Evolutionary conservation across 2,329 filamentous ascomycete species (phyloP).

Genomic region (Diplodia seriata): DNA sequence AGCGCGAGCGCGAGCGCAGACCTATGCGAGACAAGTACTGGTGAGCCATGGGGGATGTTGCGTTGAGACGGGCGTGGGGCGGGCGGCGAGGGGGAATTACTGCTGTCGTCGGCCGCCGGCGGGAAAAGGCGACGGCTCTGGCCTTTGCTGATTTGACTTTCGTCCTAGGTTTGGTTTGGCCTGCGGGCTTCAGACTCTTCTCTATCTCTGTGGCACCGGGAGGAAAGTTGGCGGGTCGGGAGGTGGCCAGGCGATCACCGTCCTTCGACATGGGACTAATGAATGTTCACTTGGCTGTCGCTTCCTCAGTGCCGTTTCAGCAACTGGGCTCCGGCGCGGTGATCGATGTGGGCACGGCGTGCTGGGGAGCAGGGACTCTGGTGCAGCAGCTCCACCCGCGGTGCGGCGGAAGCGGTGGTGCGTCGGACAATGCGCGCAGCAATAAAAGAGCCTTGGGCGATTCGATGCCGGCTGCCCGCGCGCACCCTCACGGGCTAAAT

Average conservation of each 20-base stretch:
- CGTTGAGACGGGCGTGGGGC: slow-evolving; percentile 16
- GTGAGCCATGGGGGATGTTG: slow-evolving; percentile 33
- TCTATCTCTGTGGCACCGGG: slow-evolving; percentile 29
- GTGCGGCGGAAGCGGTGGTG: slow-evolving; percentile 22
- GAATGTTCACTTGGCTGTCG: slow-evolving; percentile 31
- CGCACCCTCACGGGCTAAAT: slow-evolving; percentile 16
- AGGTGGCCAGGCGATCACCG: slow-evolving; percentile 23
- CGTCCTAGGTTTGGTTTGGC: slow-evolving; percentile 24
- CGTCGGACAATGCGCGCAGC: slow-evolving; percentile 7
- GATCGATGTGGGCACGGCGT: slow-evolving; percentile 26
- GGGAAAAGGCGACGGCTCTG: slow-evolving; percentile 15
- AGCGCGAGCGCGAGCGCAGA: slow-evolving; percentile 32
- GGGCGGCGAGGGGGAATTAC: slow-evolving; percentile 28
- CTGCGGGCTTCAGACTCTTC: slow-evolving; percentile 33
- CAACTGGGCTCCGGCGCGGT: slow-evolving; percentile 29
- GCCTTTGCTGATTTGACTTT: slow-evolving; percentile 31
- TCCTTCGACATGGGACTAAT: slow-evolving; percentile 30
- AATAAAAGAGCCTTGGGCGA: slow-evolving; percentile 20
- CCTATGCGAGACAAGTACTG: slow-evolving; percentile 31
- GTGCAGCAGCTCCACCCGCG: slow-evolving; percentile 23
- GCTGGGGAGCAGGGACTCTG: slow-evolving; percentile 22
- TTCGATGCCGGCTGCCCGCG: slow-evolving; percentile 7
- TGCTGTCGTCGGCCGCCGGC: slow-evolving; percentile 13
- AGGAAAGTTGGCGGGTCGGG: slow-evolving; percentile 19
- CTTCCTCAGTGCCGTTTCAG: slow-evolving; percentile 34